Conservation (phyloP, 169 alveolate species). For the Perkinsus olseni region DNA sequence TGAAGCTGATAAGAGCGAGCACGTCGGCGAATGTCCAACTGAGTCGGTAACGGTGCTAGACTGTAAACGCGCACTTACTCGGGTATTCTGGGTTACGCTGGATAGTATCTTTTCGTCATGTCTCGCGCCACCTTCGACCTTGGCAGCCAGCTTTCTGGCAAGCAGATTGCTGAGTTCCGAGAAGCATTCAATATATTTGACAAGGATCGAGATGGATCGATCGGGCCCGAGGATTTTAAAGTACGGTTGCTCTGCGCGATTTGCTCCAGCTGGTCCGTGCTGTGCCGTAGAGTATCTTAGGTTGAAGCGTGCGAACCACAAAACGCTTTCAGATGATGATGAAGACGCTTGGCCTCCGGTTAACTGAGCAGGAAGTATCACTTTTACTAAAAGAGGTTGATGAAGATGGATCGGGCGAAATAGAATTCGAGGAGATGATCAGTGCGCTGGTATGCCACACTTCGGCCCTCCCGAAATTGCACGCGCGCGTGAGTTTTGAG, state of each 20-base stretch:
- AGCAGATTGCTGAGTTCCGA: constrained; percentile 22
- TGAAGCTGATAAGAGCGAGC: no score
- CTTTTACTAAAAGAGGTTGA: not conserved
- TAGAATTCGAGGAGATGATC: not conserved
- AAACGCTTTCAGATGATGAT: not conserved
- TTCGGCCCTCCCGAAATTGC: no score
- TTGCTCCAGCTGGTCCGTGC: not conserved
- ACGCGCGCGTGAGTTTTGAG: not conserved
- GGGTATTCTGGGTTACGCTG: no score
- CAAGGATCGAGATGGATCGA: constrained; percentile 25
- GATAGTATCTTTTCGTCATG: not conserved
- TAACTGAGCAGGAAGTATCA: not conserved
- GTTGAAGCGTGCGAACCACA: not conserved
- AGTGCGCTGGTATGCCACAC: not conserved
- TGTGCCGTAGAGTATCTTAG: no score
- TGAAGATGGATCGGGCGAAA: not conserved
- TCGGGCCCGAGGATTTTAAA: not conserved
- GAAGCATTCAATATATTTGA: constrained; percentile 30
- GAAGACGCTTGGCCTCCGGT: not conserved
- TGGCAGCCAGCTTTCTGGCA: no score
- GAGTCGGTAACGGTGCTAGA: no score
- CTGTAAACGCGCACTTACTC: no score
- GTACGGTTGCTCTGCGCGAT: not conserved
- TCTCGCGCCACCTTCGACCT: not conserved
- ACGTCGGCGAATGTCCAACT: no score